phyloP scores from a whole-genome alignment of 2,329 filamentous ascomycete species.

The Apiospora saccharicola region DNA sequence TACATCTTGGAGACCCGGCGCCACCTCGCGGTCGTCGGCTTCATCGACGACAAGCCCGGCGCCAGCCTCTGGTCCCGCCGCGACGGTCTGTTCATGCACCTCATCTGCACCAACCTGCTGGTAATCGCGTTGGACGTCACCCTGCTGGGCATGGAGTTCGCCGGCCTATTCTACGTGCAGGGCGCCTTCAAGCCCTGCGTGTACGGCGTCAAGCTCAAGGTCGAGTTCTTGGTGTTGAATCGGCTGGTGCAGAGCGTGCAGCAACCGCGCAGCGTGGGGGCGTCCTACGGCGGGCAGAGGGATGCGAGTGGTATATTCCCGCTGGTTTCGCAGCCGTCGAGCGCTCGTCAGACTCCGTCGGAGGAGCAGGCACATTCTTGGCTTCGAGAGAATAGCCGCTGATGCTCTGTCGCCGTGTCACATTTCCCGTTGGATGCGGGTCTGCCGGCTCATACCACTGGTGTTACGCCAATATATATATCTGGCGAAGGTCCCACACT shows the following conservation, averaged over 20 bases:
- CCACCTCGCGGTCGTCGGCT: slow-evolving; percentile 2
- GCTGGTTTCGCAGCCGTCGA: background rate
- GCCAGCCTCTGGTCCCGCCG: slow-evolving; percentile 26
- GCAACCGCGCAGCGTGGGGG: background rate
- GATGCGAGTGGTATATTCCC: background rate
- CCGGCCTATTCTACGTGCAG: slow-evolving; percentile 45
- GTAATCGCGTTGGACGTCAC: slow-evolving; percentile 48
- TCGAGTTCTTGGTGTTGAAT: slow-evolving; percentile 64
- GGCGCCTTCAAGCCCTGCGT: slow-evolving; percentile 46
- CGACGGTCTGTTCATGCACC: slow-evolving; percentile 38
- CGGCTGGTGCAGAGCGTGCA: slow-evolving; percentile 39
- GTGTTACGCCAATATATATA: too few species aligned
- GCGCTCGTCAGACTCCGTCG: background rate
- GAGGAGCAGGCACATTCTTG: background rate
- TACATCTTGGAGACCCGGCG: slow-evolving; percentile 41
- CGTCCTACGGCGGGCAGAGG: too few species aligned
- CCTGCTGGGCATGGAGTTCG: slow-evolving; percentile 47
- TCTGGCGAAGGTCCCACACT: too few species aligned
- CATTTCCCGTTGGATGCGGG: background rate
- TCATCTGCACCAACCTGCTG: slow-evolving; percentile 47
- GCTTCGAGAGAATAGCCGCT: background rate
- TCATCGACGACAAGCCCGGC: slow-evolving; percentile 18
- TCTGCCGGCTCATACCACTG: background rate
- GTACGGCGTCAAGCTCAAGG: slow-evolving; percentile 56
- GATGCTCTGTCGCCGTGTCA: background rate